Percentiles rank a stretch among this genome's conserved stretches.
phyloP scores from a whole-genome alignment of 148 eudicot genomes.

The Fallopia convolvulus region DNA sequence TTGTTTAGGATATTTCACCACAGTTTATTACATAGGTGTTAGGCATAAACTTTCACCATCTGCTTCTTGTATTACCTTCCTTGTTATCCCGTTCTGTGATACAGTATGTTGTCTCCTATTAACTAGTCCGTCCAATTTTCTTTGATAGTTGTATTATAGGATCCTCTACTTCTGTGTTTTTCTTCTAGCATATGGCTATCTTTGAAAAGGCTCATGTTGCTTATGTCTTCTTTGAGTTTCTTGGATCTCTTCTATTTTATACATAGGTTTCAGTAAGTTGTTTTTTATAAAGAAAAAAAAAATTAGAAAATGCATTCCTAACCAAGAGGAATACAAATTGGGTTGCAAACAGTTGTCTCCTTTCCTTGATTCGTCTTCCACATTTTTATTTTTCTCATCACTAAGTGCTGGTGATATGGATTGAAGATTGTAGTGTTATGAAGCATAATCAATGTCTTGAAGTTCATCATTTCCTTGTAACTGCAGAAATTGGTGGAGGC shows the following conservation, averaged over 20 bases:
- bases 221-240: background rate
- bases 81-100: background rate
- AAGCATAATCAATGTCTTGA: background rate
- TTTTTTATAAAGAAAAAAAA: too few relatives aligned
- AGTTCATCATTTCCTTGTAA: background rate
- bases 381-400: background rate
- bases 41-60: background rate
- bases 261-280: too few relatives aligned
- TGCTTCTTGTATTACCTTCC: background rate
- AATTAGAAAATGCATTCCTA: background rate
- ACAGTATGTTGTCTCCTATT: background rate
- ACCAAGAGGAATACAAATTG: background rate
- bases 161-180: background rate
- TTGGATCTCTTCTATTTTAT: background rate
- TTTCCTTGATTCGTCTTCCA: background rate
- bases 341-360: background rate
- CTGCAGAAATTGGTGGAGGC: constrained; percentile 40
- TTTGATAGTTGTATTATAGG: background rate
- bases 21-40: background rate
- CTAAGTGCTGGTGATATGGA: background rate
- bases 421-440: background rate
- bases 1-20: background rate
- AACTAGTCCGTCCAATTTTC: background rate
- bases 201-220: background rate
- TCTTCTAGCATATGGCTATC: background rate